phyloP scores from a whole-genome alignment of 371 early-diverging fungal genomes.

The Dinochytrium kinnereticum region DNA sequence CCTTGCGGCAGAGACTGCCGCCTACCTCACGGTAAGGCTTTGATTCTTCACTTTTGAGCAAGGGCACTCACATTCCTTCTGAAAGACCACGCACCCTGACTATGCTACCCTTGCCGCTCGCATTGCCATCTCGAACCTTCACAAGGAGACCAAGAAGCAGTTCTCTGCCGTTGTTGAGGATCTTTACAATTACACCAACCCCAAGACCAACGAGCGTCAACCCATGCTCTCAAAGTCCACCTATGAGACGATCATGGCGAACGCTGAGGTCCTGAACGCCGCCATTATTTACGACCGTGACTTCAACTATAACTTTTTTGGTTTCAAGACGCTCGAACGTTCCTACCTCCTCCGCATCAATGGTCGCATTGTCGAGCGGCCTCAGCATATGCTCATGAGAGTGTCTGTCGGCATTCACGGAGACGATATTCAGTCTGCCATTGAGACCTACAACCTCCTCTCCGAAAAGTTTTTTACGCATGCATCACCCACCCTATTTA shows the following conservation, averaged over 20 bases:
- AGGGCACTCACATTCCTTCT: constrained; percentile 17
- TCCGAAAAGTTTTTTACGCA: constrained; percentile 97
- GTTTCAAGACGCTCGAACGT: constrained; percentile 98
- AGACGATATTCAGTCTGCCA: constrained; percentile 88
- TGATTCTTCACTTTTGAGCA: neutral
- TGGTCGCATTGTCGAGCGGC: constrained; percentile 89
- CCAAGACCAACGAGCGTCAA: constrained; percentile 82
- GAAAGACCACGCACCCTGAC: constrained; percentile 93
- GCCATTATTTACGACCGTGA: constrained; percentile 97
- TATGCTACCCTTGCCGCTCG: constrained; percentile 97
- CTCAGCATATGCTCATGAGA: constrained; percentile 99
- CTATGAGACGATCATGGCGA: constrained; percentile 70
- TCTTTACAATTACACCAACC: constrained; percentile 86
- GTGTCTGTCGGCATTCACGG: constrained; percentile 98
- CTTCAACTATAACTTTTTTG: constrained; percentile 97
- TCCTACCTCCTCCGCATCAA: constrained; percentile 93
- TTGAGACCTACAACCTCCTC: constrained; percentile 97
- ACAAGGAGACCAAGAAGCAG: constrained; percentile 93
- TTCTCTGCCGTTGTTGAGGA: constrained; percentile 91
- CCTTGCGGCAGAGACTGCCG: constrained; percentile 96
- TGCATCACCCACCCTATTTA: constrained; percentile 99
- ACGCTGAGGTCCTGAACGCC: constrained; percentile 86
- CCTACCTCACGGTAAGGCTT: constrained; percentile 80
- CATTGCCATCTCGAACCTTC: constrained; percentile 96
- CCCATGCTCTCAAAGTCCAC: constrained; percentile 88